Evolutionary conservation across 371 early-diverging fungal genomes (phyloP).

Genomic region (Actinomucor elegans): DNA sequence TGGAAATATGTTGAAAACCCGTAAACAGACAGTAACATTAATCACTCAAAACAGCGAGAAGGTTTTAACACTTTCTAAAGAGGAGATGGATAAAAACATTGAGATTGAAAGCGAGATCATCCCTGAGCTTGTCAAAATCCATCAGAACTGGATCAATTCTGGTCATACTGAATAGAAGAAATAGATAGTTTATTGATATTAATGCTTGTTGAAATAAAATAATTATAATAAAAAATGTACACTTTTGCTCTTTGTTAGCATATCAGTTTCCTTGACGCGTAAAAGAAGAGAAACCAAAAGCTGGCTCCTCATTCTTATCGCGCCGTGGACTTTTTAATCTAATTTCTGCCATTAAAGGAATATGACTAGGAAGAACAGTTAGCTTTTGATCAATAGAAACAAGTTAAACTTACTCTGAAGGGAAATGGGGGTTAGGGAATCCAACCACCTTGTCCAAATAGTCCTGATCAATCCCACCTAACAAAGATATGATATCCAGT

Average conservation of each 20-base stretch:
- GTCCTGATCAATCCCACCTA: conserved; percentile 83
- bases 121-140: conserved; percentile 71
- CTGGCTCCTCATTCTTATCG: conserved; percentile 19
- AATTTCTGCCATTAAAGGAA: conserved; percentile 60
- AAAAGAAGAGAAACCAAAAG: conserved; percentile 13
- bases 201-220: neutral
- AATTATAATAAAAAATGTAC: conserved; percentile 1
- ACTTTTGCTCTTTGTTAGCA: neutral
- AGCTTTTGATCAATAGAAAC: neutral
- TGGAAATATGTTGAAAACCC: conserved; percentile 88
- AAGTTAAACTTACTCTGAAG: conserved; percentile 75
- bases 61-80: conserved; percentile 63
- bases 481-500: conserved; percentile 73
- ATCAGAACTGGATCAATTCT: conserved; percentile 59
- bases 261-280: neutral
- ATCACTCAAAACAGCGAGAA: conserved; percentile 59
- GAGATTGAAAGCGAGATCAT: conserved; percentile 92
- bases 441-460: conserved; percentile 82
- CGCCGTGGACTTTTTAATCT: conserved; percentile 26
- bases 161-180: conserved; percentile 25
- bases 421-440: conserved; percentile 92
- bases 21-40: conserved; percentile 84
- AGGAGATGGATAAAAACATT: conserved; percentile 58
- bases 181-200: neutral
- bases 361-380: conserved; percentile 37